Evolutionary conservation across 2,329 filamentous ascomycete species (phyloP).

Genomic region (Exophiala viscosa): DNA sequence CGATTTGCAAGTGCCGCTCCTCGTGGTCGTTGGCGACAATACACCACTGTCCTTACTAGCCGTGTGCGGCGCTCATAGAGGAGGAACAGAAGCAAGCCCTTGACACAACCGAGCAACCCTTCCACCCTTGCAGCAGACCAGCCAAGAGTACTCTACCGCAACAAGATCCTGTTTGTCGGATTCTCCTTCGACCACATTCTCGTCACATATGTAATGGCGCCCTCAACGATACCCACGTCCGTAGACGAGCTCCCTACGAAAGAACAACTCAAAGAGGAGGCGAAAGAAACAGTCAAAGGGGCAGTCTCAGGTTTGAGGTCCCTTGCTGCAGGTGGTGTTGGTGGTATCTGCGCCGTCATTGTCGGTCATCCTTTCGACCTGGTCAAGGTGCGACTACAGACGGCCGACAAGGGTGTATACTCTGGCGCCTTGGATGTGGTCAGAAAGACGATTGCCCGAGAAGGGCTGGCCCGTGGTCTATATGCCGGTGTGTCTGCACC

Average conservation of each 20-base stretch:
- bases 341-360: slow-evolving; percentile 87
- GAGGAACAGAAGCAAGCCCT: too few relatives aligned
- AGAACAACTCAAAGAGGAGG: slow-evolving; percentile 52
- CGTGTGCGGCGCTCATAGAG: too few relatives aligned
- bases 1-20: too few relatives aligned
- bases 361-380: slow-evolving; percentile 97
- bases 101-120: too few relatives aligned
- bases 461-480: slow-evolving; percentile 73
- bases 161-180: background rate
- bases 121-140: too few relatives aligned
- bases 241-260: slow-evolving; percentile 34
- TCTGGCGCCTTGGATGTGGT: slow-evolving; percentile 87
- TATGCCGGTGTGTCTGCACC: slow-evolving; percentile 98
- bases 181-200: background rate
- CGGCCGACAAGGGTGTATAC: slow-evolving; percentile 90
- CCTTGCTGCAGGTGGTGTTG: slow-evolving; percentile 83
- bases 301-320: slow-evolving; percentile 69
- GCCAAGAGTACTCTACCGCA: background rate
- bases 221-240: slow-evolving; percentile 26
- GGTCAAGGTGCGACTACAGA: slow-evolving; percentile 96
- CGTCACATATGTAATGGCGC: slow-evolving; percentile 17
- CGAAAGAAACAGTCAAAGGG: slow-evolving; percentile 47
- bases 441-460: slow-evolving; percentile 77
- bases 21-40: too few relatives aligned
- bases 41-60: too few relatives aligned